Base-by-base conservation (phyloP, 495 filamentous ascomycete species). In the Cudoniella acicularis region DNA sequence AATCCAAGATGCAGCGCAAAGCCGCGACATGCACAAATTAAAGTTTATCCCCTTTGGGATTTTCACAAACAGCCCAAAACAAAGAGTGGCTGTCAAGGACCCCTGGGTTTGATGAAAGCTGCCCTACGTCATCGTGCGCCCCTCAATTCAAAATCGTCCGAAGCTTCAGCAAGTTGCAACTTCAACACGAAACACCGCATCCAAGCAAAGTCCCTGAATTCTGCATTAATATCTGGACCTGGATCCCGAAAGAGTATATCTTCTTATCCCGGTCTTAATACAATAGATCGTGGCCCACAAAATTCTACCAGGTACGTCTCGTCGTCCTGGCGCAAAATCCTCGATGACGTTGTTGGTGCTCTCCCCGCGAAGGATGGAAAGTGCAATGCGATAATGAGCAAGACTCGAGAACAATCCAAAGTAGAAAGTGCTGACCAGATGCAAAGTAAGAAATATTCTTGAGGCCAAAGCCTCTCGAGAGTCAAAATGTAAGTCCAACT, bases 371-470 rank as follows among this genome's bases (percentile, higher is more conserved):
- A 13, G 30, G 30, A 36, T 36, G 13, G 30, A 36, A 36, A 13
- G 30, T 13, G 30, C 30, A 36, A 36, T 13, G 13, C 30, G 6
- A n/a, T n/a, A n/a, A n/a, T n/a, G n/a, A n/a, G 11, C 48, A 24
- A 50, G 13, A 50, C 4, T 2, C 13, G 22, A 50, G 9, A 40
- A 17, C 20, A 25, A 23, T 10, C 26, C 18, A 21, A 54, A 20
- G 27, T 56, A 54, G 59, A 62, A 62, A 41, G 59, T 26, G 49
- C 59, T 62, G 48, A 62, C 47, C 9, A 25, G 13, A 27, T 23
- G 13, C 25, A 23, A 43, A 61, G 46, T 46, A 61, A 56, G 43
- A 16, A 20, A 21, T 27, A n/a, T 13, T 25, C 26, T 16, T 6
- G 25, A 49, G 26, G 16, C 41, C 10, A 18, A 6, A 36, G 13